A percentile compares a stretch with the other conserved stretches of the same genome.
Conservation (phyloP, 768 basidiomycete species). For the Auriscalpium microsporum region DNA sequence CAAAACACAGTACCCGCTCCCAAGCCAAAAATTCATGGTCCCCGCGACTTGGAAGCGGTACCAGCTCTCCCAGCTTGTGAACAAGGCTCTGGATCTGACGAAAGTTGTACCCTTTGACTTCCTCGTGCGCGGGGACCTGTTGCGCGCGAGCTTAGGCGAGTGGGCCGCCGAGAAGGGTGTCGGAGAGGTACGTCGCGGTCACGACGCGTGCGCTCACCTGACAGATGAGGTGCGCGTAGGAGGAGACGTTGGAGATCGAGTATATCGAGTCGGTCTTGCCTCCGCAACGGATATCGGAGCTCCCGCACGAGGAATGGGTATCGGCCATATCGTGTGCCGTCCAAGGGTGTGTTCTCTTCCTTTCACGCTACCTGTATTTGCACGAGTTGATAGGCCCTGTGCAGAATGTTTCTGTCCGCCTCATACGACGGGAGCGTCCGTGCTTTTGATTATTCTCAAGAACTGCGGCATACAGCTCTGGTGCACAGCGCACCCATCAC, state of each 20-base stretch:
- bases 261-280: slow-evolving; percentile 15
- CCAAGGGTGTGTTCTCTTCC: slow-evolving; percentile 35
- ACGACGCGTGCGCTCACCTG: neutral
- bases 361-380: neutral
- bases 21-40: slow-evolving; percentile 86
- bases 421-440: slow-evolving; percentile 79
- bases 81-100: slow-evolving; percentile 75
- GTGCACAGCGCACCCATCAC: slow-evolving; percentile 63
- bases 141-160: slow-evolving; percentile 61
- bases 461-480: slow-evolving; percentile 37
- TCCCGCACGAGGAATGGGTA: slow-evolving; percentile 93
- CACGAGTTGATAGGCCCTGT: slow-evolving; percentile 2
- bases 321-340: slow-evolving; percentile 63
- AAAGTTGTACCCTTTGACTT: slow-evolving; percentile 90
- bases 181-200: slow-evolving; percentile 47
- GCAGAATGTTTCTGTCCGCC: slow-evolving; percentile 63
- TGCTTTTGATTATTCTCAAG: slow-evolving; percentile 63
- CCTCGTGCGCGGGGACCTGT: slow-evolving; percentile 72
- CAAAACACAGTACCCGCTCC: slow-evolving; percentile 63
- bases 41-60: slow-evolving; percentile 88
- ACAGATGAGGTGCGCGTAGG: slow-evolving; percentile 31
- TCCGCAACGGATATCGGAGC: slow-evolving; percentile 40
- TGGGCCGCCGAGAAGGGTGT: slow-evolving; percentile 67
- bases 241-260: slow-evolving; percentile 51
- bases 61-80: slow-evolving; percentile 93